Conservation (phyloP, 495 filamentous ascomycete species). For the Penicillium malachiteum region DNA sequence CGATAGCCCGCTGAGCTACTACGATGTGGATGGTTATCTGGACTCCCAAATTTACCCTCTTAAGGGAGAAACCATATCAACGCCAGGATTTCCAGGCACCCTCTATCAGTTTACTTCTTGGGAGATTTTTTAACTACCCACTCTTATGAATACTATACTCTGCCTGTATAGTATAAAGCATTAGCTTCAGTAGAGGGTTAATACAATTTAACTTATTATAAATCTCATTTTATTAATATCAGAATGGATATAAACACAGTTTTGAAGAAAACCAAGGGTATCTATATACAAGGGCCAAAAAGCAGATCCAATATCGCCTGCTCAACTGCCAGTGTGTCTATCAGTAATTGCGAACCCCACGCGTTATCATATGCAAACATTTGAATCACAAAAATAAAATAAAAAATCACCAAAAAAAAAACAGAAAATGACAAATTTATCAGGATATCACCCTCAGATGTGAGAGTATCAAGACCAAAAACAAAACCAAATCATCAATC, state of each 20-base stretch:
- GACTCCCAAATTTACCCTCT: not conserved
- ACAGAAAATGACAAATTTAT: not conserved
- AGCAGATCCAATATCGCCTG: not conserved
- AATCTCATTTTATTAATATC: not conserved
- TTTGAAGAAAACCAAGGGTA: conserved; percentile 8
- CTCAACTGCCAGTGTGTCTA: not conserved
- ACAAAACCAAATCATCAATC: conserved; percentile 9
- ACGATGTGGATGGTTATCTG: no score
- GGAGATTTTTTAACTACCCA: no score
- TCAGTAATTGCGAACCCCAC: not conserved
- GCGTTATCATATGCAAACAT: not conserved
- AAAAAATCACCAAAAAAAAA: not conserved
- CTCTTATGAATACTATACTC: no score
- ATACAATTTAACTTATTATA: not conserved
- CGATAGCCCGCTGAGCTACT: no score
- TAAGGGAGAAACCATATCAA: no score
- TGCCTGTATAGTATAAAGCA: no score
- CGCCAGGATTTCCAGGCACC: no score
- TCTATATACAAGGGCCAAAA: conserved; percentile 8
- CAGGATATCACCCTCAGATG: not conserved
- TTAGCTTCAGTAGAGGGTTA: not conserved
- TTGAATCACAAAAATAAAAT: not conserved
- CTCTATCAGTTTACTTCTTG: no score
- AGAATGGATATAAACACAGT: not conserved
- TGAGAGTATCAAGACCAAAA: not conserved